Conservation (phyloP, 2,329 filamentous ascomycete species). For the Seiridium unicorne region DNA sequence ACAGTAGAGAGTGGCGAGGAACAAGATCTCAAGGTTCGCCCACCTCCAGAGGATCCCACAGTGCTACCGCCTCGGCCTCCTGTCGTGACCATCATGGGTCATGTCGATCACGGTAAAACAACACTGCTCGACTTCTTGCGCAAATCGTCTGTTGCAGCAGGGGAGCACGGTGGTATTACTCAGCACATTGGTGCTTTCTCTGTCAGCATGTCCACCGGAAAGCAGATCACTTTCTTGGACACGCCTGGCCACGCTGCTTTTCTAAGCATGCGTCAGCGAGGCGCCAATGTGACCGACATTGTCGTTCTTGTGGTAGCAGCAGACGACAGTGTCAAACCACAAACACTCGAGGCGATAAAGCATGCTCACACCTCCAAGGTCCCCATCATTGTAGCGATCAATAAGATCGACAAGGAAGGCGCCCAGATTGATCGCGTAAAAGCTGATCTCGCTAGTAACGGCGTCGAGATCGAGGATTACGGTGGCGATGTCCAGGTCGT, state of each 20-base stretch:
- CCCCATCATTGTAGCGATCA: constrained; percentile 96
- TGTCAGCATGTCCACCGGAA: constrained; percentile 80
- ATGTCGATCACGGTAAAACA: constrained; percentile 98
- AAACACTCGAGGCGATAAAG: constrained; percentile 94
- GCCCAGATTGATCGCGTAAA: constrained; percentile 83
- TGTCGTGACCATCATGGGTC: constrained; percentile 98
- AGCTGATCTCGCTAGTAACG: constrained; percentile 77
- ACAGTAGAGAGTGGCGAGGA: constrained; percentile 65
- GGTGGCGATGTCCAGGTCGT: constrained; percentile 94
- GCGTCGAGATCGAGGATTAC: constrained; percentile 89
- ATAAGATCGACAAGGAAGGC: constrained; percentile 90
- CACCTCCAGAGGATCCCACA: constrained; percentile 66
- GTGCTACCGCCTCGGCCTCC: constrained; percentile 74
- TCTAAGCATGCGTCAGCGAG: constrained; percentile 90
- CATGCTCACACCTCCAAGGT: constrained; percentile 85
- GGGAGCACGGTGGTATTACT: constrained; percentile 94
- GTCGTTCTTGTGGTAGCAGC: constrained; percentile 94
- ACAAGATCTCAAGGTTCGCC: constrained; percentile 70
- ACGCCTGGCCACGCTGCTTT: constrained; percentile 97
- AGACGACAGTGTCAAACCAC: constrained; percentile 96
- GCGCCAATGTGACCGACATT: constrained; percentile 94
- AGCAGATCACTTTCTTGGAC: constrained; percentile 93
- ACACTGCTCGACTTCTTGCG: constrained; percentile 92
- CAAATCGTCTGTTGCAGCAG: constrained; percentile 86
- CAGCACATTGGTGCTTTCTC: constrained; percentile 98